Percentiles rank a stretch among this genome's conserved stretches.
These are phyloP conservation scores for Sanghuangporus sanghuang DNA, from an alignment of 1,284 basidiomycete species.

Conservation along the genomic window DNA sequence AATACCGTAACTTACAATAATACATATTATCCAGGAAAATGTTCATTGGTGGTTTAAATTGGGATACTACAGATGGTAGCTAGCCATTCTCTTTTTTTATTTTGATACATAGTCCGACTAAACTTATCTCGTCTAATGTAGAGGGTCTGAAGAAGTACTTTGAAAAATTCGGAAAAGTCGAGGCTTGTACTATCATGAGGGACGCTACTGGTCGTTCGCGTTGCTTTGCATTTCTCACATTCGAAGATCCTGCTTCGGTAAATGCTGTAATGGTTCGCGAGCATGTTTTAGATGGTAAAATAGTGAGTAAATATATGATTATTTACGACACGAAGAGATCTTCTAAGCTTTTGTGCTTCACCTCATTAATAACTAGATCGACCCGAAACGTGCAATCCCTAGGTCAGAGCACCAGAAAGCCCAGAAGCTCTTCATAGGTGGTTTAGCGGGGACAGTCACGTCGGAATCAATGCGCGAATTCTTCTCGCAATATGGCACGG, in stretches of 20 bases:
- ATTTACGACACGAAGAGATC: constrained; percentile 3
- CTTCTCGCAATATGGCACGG: constrained; percentile 87
- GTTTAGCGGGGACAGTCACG: constrained; percentile 87
- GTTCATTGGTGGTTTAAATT: constrained; percentile 95
- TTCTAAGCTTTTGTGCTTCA: constrained; percentile 3
- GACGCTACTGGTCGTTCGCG: constrained; percentile 86
- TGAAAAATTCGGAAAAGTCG: constrained; percentile 85
- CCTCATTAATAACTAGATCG: constrained; percentile 62
- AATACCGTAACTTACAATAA: constrained; percentile 23
- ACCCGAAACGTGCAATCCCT: constrained; percentile 98
- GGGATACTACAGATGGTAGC: constrained; percentile 94
- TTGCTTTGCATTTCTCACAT: constrained; percentile 93
- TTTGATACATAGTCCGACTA: constrained; percentile 34
- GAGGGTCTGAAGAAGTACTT: constrained; percentile 85
- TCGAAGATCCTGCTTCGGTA: constrained; percentile 81
- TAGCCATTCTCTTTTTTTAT: constrained; percentile 31
- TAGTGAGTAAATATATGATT: constrained; percentile 48
- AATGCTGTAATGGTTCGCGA: constrained; percentile 87
- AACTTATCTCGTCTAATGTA: constrained; percentile 36
- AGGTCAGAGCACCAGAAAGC: constrained; percentile 90
- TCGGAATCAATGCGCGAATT: constrained; percentile 90
- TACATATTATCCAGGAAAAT: constrained; percentile 76
- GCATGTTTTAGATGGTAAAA: constrained; percentile 91
- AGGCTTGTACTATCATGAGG: constrained; percentile 93
- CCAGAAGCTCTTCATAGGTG: constrained; percentile 94